These are phyloP conservation scores for Ustilago cynodontis DNA, from an alignment of 1,284 basidiomycete genomes.

Conservation along the genomic window DNA sequence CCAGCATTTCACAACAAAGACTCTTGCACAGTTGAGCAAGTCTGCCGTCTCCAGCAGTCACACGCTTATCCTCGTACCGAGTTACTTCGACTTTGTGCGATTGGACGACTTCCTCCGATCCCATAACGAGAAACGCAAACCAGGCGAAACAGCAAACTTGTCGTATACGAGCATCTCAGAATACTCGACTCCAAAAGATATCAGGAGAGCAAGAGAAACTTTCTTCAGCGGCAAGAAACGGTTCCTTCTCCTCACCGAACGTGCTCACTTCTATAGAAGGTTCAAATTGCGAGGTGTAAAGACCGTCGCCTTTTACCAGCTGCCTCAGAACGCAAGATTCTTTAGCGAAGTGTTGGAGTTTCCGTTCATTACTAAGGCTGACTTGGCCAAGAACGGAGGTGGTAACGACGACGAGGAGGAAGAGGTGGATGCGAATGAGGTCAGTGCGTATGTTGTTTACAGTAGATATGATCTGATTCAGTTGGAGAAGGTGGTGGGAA, in stretches of 20 bases:
- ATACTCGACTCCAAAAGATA: conserved; percentile 93
- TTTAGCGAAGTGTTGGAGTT: conserved; percentile 88
- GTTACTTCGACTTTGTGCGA: conserved; percentile 95
- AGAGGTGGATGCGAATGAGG: conserved; percentile 79
- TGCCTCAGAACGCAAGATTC: conserved; percentile 89
- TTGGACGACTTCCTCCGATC: conserved; percentile 85
- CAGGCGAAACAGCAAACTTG: conserved; percentile 71
- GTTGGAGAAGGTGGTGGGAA: conserved; percentile 82
- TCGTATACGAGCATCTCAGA: conserved; percentile 82
- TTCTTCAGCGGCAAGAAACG: conserved; percentile 91
- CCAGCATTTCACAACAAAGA: conserved; percentile 84
- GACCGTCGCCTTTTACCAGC: conserved; percentile 91
- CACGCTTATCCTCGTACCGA: conserved; percentile 89
- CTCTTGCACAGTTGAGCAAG: conserved; percentile 83
- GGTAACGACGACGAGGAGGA: conserved; percentile 34
- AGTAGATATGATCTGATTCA: conserved; percentile 88
- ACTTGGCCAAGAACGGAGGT: conserved; percentile 2
- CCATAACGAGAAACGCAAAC: conserved; percentile 69
- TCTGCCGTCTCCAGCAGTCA: conserved; percentile 91
- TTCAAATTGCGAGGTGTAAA: conserved; percentile 79
- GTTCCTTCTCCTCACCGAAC: conserved; percentile 90
- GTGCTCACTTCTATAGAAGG: conserved; percentile 97
- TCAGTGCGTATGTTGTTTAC: conserved; percentile 77
- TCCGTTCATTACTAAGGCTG: conserved; percentile 77
- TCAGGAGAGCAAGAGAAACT: conserved; percentile 88